Conservation (phyloP, 345 rosid genomes). For the Arabidopsis arenosa region DNA sequence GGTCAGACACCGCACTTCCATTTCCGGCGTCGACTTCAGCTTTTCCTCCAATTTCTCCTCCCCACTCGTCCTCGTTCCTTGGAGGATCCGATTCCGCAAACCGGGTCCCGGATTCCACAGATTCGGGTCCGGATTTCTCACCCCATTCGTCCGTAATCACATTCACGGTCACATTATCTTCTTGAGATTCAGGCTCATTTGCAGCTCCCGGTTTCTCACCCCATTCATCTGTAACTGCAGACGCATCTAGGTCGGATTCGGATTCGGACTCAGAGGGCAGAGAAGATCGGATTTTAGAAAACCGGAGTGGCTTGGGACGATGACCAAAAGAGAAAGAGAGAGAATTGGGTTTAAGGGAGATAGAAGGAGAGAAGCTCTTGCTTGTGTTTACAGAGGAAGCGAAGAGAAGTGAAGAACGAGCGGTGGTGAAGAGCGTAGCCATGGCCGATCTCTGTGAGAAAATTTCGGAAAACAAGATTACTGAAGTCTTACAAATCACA, state of each 20-base stretch:
- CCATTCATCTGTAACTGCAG: conserved; percentile 64
- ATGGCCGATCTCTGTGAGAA: conserved; percentile 36
- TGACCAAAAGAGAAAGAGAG: conserved; percentile 37
- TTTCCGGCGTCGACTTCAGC: conserved; percentile 47
- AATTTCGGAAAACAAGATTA: conserved; percentile 12
- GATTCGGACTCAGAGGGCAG: conserved; percentile 40
- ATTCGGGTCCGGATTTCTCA: conserved; percentile 56
- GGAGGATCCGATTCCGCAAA: conserved; percentile 78
- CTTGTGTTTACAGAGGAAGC: conserved; percentile 7
- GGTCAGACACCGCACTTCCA: conserved; percentile 49
- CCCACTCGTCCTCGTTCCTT: conserved; percentile 87
- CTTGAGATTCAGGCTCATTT: conserved; percentile 33
- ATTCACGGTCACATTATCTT: neutral
- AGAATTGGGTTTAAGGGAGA: conserved; percentile 13
- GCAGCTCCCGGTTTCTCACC: conserved; percentile 55
- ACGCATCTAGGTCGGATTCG: conserved; percentile 26
- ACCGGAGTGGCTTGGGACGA: conserved; percentile 36
- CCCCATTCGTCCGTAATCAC: conserved; percentile 85
- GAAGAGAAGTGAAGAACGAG: conserved; percentile 32
- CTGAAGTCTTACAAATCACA: conserved; percentile 31
- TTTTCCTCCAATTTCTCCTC: conserved; percentile 38
- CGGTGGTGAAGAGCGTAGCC: conserved; percentile 40
- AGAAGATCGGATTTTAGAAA: conserved; percentile 41
- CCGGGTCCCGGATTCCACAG: conserved; percentile 50
- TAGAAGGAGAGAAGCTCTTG: conserved; percentile 33